Conservation (phyloP, 768 basidiomycete genomes). For the Amanita exitialis region DNA sequence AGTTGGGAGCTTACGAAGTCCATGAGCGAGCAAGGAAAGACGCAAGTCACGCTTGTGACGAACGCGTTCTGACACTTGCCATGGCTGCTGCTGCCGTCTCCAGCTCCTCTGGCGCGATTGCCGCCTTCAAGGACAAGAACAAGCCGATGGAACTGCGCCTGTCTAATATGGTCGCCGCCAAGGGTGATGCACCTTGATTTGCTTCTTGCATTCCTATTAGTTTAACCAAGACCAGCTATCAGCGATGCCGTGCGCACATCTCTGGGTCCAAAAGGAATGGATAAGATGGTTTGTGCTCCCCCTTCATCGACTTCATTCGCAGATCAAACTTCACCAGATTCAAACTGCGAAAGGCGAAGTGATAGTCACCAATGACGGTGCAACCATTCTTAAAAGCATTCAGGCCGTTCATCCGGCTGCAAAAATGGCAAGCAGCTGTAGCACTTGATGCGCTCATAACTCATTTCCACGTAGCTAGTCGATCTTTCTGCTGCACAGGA, state of each 20-base stretch:
- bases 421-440: constrained; percentile 67
- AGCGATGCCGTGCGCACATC: constrained; percentile 97
- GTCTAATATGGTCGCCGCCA: constrained; percentile 97
- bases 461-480: constrained; percentile 56
- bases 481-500: constrained; percentile 98
- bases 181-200: constrained; percentile 41
- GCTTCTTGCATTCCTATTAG: constrained; percentile 7
- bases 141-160: constrained; percentile 97
- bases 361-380: constrained; percentile 97
- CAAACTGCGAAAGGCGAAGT: constrained; percentile 95
- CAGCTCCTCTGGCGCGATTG: constrained; percentile 41
- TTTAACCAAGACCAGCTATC: constrained; percentile 52
- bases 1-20: constrained; percentile 28
- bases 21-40: constrained; percentile 18
- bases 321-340: constrained; percentile 43
- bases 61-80: not conserved
- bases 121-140: constrained; percentile 88
- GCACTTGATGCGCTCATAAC: constrained; percentile 1
- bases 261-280: constrained; percentile 95
- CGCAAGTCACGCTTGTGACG: constrained; percentile 14
- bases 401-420: constrained; percentile 97
- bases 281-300: constrained; percentile 78
- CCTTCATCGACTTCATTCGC: constrained; percentile 7
- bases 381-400: constrained; percentile 92
- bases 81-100: not conserved